These are phyloP conservation scores for Penicillium paneum DNA, from an alignment of 2,329 filamentous ascomycete genomes.

Conservation along the genomic window DNA sequence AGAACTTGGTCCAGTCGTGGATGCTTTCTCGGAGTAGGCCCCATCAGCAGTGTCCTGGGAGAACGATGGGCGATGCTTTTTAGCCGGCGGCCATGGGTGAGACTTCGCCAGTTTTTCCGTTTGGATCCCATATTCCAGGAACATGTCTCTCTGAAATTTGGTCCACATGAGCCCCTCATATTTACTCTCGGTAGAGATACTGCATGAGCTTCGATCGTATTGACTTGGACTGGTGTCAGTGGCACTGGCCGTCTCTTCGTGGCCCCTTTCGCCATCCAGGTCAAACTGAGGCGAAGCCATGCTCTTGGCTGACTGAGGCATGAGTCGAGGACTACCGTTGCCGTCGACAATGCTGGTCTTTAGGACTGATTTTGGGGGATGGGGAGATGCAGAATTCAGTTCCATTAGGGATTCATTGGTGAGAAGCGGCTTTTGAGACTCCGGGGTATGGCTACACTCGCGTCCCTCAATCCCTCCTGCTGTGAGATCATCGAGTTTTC, in stretches of 20 bases:
- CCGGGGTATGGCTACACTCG: constrained; percentile 12
- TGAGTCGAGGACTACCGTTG: constrained; percentile 37
- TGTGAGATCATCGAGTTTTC: background rate
- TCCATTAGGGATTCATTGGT: background rate
- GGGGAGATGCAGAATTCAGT: background rate
- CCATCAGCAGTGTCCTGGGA: background rate
- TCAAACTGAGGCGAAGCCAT: background rate
- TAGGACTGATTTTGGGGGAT: background rate
- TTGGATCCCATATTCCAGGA: constrained; percentile 21
- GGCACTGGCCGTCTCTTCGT: background rate
- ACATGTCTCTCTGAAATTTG: constrained; percentile 23
- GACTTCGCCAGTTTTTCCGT: constrained; percentile 2
- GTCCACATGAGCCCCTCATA: constrained; percentile 9
- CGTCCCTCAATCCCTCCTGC: background rate
- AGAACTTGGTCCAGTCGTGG: background rate
- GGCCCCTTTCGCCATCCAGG: background rate
- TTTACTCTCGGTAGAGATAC: background rate
- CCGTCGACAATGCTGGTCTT: constrained; percentile 32
- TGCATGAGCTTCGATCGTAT: constrained; percentile 4
- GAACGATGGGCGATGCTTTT: background rate
- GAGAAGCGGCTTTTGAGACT: constrained; percentile 20
- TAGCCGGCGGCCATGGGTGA: background rate
- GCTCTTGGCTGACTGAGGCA: background rate
- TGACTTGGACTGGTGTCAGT: constrained; percentile 12
- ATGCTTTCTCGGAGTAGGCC: background rate